phyloP scores from a whole-genome alignment of 1,284 basidiomycete species.

The Ganoderma lucidum region DNA sequence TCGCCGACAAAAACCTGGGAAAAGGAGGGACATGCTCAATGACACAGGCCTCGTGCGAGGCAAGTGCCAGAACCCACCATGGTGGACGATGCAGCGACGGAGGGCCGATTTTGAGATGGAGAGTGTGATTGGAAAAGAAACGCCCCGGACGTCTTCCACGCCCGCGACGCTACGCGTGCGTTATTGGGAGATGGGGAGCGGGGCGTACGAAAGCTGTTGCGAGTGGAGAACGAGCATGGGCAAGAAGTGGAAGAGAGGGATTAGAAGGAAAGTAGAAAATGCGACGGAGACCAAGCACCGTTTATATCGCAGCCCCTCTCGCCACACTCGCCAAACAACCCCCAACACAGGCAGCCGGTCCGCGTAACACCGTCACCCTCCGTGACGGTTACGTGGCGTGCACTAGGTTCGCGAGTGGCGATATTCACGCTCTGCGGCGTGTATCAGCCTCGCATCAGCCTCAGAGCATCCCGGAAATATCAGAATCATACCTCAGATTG shows the following conservation, averaged over 20 bases:
- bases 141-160: slow-evolving; percentile 39
- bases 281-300: not conserved
- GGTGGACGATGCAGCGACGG: slow-evolving; percentile 15
- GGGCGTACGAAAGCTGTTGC: slow-evolving; percentile 31
- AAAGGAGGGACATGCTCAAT: slow-evolving; percentile 5
- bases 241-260: slow-evolving; percentile 19
- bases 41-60: slow-evolving; percentile 1
- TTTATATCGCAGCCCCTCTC: slow-evolving; percentile 23
- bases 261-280: slow-evolving; percentile 17
- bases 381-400: slow-evolving; percentile 10
- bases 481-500: slow-evolving; percentile 15
- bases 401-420: slow-evolving; percentile 33
- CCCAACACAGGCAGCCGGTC: slow-evolving; percentile 23
- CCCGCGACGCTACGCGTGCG: slow-evolving; percentile 44
- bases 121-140: slow-evolving; percentile 16
- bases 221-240: slow-evolving; percentile 31
- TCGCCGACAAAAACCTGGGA: slow-evolving; percentile 76
- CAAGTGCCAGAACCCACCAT: slow-evolving; percentile 32
- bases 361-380: slow-evolving; percentile 25
- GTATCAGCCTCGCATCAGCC: slow-evolving; percentile 9
- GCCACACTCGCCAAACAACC: slow-evolving; percentile 24
- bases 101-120: slow-evolving; percentile 2
- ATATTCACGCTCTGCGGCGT: slow-evolving; percentile 33
- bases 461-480: slow-evolving; percentile 11
- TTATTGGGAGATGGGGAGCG: slow-evolving; percentile 39